These are phyloP conservation scores for Orbilia brochopaga DNA, from an alignment of 2,329 filamentous ascomycete genomes.

Conservation along the genomic window DNA sequence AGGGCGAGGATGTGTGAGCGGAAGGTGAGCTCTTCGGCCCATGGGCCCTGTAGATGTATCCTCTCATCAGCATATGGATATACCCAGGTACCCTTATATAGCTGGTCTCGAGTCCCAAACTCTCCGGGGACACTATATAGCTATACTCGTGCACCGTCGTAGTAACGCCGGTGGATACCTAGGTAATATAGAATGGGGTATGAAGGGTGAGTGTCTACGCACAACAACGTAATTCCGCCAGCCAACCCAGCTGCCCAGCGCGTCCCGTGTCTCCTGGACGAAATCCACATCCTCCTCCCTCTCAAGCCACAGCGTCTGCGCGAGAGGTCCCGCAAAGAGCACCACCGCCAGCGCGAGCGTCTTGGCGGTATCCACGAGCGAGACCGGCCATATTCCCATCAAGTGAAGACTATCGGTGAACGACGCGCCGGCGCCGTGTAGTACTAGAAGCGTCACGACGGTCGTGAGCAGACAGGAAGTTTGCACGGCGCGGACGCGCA, in stretches of 20 bases:
- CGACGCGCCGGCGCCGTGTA: conserved; percentile 54
- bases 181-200: neutral
- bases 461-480: conserved; percentile 59
- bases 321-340: conserved; percentile 82
- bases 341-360: conserved; percentile 70
- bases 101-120: too few relatives aligned
- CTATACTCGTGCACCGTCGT: conserved; percentile 28
- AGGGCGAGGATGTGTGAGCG: conserved; percentile 83
- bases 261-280: conserved; percentile 52
- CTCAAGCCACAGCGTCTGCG: conserved; percentile 64
- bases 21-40: conserved; percentile 94
- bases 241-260: conserved; percentile 75
- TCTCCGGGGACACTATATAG: conserved; percentile 28
- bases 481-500: conserved; percentile 76
- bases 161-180: conserved; percentile 15
- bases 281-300: conserved; percentile 39
- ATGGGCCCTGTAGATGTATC: conserved; percentile 68
- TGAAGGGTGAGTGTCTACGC: conserved; percentile 59
- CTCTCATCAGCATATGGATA: conserved; percentile 29
- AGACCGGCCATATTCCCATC: conserved; percentile 81
- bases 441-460: conserved; percentile 12
- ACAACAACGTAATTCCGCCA: conserved; percentile 89
- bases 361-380: conserved; percentile 68
- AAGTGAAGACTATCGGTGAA: conserved; percentile 68
- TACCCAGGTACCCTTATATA: conserved; percentile 50